Base-by-base conservation (phyloP, 1,284 basidiomycete species). In the Puccinia coronata region DNA sequence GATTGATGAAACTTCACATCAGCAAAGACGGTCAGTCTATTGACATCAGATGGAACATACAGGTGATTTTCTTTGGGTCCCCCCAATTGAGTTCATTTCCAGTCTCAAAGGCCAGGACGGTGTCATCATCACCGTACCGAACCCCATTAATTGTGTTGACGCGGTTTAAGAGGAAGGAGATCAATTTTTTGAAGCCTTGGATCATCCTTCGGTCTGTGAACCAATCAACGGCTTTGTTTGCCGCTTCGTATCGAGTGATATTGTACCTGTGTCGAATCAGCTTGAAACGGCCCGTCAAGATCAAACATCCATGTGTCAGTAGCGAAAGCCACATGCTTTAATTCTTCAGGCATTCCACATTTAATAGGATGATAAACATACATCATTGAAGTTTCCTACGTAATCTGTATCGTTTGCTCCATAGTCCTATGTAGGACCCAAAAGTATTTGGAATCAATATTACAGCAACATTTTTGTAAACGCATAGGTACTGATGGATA, bases 331-430 rank as follows among this genome's bases (percentile, higher is more conserved):
- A 31, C 28, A 59, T 25, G 28, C 25, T 57, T 57, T n/a, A 5
- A 28, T 28, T 28, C 55, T 6, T 25, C 23, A 25, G 28, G 14
- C 20, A 20, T 23, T 67, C 23, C 18, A 67, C 34, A 39, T 18
- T 18, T n/a, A n/a, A 2, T 65, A 18, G 20, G 34, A 18, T 65
- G 31, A 18, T n/a, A 20, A 41, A 41, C 69, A 23, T 79, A 79
- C 77, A 73, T 80, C 79, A 53, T 80, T 80, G 34, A 49, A 80
- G n/a, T 80, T 80, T 65, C 79, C 79, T 14, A 73, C 69, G 28
- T 34, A 80, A 61, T 80, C 41, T 11, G 69, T 47, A 11, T 51
- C 59, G 31, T 25, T 39, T 34, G n/a, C 23, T 65, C 79, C 79
- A 55, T 73, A 80, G 43, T 81, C 71, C 79, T 81, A 49, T 9